A percentile compares a stretch with the other conserved stretches of the same genome.
phyloP scores from a whole-genome alignment of 192 early-diverging fungal species.

The Chytriomyces sp. region DNA sequence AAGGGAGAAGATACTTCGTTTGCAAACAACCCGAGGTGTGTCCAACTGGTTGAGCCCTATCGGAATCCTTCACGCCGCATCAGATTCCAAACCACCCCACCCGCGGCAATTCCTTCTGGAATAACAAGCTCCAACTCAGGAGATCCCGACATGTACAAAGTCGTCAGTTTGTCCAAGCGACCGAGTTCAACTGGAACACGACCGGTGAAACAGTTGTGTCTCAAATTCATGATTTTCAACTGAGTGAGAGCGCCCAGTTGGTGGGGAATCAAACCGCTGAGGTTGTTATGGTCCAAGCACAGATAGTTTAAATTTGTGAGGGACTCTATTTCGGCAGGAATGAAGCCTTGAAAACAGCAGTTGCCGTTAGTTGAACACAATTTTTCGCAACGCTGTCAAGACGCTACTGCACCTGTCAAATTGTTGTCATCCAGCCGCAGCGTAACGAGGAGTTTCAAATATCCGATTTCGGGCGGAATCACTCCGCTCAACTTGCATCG shows the following conservation, averaged over 20 bases:
- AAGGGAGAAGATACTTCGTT: too few relatives aligned
- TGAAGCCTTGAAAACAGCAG: background rate
- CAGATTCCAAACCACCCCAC: constrained; percentile 14
- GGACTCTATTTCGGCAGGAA: background rate
- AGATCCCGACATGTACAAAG: background rate
- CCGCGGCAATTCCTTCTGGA: constrained; percentile 2
- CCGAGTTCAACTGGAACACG: constrained; percentile 8
- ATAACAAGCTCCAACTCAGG: background rate
- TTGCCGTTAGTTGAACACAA: background rate
- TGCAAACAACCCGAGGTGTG: too few relatives aligned
- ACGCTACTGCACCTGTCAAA: background rate
- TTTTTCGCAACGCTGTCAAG: background rate
- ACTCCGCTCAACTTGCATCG: constrained; percentile 6
- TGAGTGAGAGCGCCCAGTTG: background rate
- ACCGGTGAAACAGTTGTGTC: constrained; percentile 2
- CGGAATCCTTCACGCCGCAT: constrained; percentile 19
- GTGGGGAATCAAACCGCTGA: background rate
- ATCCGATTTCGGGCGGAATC: constrained; percentile 10
- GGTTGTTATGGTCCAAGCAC: constrained; percentile 14
- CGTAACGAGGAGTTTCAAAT: background rate
- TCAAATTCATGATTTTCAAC: constrained; percentile 20
- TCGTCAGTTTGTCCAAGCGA: constrained; percentile 1
- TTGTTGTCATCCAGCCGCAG: constrained; percentile 20
- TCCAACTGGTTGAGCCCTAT: background rate
- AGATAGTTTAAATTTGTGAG: constrained; percentile 1